Evolutionary conservation across 768 basidiomycete genomes (phyloP), one percentile per base, ranked within the genome.

Genomic region (Boletus insuetus): DNA sequence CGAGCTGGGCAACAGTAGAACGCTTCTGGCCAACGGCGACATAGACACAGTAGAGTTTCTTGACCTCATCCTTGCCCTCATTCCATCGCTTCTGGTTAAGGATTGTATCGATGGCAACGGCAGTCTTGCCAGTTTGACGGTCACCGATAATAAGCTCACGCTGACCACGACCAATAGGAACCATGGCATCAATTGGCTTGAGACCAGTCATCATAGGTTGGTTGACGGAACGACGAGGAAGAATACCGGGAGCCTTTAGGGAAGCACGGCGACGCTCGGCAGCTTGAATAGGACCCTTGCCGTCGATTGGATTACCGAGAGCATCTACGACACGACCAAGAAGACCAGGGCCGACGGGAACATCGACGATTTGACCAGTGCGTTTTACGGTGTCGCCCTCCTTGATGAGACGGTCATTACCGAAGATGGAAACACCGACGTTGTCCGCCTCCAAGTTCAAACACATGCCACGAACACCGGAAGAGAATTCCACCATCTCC

Each of bases 401-500:
- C 85, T 95, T 95, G 86, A 98, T 98, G 81, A 89, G 85, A 83
- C 91, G 91, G 77, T 93, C 91, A 72, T 89, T 90, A 84, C 89
- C 90, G 83, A 99, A 99, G 81, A 98, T 95, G 81, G 97, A 94
- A 71, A 99, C 94, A 93, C 97, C 97, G 82, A 98, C 96, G 69
- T 98, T 98, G 87, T 98, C 97, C 78, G 96, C 94, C 80, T 99
- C 97, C 86, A 99, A 89, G 90, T 99, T 99, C 77, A 99, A 78
- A 77, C 95, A 98, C 97, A 99, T 99, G 83, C 97, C 97, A 74
- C 97, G 95, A 69, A 99, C 87, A 77, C 97, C 97, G 49, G 97
- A 98, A 47, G 96, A 93, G 85, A 99, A 99, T 84, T 99, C 97
- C 84, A 99, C 97, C 97, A 99, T 99, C 86, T 99, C 97, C 80